Evolutionary conservation across 768 basidiomycete species (phyloP), one percentile per base, ranked within the genome.

Genomic region (Cyathus striatus): DNA sequence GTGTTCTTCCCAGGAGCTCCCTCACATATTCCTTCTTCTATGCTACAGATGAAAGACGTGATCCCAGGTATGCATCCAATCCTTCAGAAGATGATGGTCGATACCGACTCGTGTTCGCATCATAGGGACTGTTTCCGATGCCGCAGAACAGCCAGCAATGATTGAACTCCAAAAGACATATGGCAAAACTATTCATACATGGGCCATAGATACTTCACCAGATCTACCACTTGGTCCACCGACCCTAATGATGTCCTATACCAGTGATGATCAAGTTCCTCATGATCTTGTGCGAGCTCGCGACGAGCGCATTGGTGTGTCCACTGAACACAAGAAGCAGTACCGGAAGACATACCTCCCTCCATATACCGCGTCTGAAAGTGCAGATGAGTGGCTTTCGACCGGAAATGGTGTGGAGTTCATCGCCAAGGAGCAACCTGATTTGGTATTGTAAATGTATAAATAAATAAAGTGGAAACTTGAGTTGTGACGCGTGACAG

Each of bases 101-200:
- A n/a, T n/a, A n/a, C n/a, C n/a, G n/a, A n/a, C n/a, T n/a, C n/a
- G n/a, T n/a, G n/a, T 3, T 20, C 20, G 14, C 20, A 4, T 33
- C 30, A 32, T 21, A 46, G 45, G 24, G 12, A 24, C 30, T 13
- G 21, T 46, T 9, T 18, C 36, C n/a, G 20, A 42, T 22, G 37
- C 39, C 3, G 45, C 45, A 27, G 45, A 46, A 42, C 40, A 46
- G 22, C 45, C 45, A 17, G 45, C 45, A n/a, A 46, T 46, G 45
- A 10, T 42, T 16, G 35, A 38, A 22, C 45, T 46, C 4, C 45
- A 46, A n/a, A 36, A 42, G 25, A 46, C 45, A 26, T 46, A 46
- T 13, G 45, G 45, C 7, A 46, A 46, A 36, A 42, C 40, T 7
- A 41, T 46, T 22, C 45, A 46, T n/a, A 46, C 45, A 4, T 46